A percentile compares a stretch with the other conserved stretches of the same genome.
Conservation (phyloP, 2,329 filamentous ascomycete genomes). For the Parastagonospora avenae region DNA sequence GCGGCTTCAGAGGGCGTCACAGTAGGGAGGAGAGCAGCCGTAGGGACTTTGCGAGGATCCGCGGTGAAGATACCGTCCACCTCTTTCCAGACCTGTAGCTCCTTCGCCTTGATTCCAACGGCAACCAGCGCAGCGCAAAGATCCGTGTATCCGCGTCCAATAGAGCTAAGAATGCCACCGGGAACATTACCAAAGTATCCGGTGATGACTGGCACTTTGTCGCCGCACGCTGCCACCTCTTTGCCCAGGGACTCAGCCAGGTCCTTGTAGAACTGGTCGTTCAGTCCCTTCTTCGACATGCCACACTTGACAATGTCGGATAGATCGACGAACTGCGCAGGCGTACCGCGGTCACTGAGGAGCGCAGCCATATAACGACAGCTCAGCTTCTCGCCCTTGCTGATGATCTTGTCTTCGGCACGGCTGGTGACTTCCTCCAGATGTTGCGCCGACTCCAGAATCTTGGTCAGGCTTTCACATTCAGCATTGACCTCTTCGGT, state of each 20-base stretch:
- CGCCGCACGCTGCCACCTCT: conserved; percentile 50
- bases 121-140: conserved; percentile 91
- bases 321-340: conserved; percentile 88
- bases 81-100: conserved; percentile 98
- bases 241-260: conserved; percentile 49
- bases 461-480: conserved; percentile 80
- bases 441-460: conserved; percentile 66
- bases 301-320: conserved; percentile 77
- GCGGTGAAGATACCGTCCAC: conserved; percentile 93
- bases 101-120: conserved; percentile 82
- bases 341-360: conserved; percentile 78
- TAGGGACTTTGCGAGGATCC: conserved; percentile 88
- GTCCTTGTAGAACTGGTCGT: conserved; percentile 55
- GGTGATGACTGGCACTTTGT: conserved; percentile 63
- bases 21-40: conserved; percentile 81
- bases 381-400: conserved; percentile 94
- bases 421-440: conserved; percentile 58
- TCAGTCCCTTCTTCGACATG: conserved; percentile 44
- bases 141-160: conserved; percentile 95
- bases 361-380: conserved; percentile 89
- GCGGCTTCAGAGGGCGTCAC: conserved; percentile 96
- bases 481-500: conserved; percentile 73
- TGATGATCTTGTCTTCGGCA: conserved; percentile 75
- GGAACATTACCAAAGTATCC: conserved; percentile 96
- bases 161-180: conserved; percentile 85